A percentile compares a stretch with the other conserved stretches of the same genome.
Evolutionary conservation across 371 early-diverging fungal genomes (phyloP).

Genomic region (Gilbertella persicaria): DNA sequence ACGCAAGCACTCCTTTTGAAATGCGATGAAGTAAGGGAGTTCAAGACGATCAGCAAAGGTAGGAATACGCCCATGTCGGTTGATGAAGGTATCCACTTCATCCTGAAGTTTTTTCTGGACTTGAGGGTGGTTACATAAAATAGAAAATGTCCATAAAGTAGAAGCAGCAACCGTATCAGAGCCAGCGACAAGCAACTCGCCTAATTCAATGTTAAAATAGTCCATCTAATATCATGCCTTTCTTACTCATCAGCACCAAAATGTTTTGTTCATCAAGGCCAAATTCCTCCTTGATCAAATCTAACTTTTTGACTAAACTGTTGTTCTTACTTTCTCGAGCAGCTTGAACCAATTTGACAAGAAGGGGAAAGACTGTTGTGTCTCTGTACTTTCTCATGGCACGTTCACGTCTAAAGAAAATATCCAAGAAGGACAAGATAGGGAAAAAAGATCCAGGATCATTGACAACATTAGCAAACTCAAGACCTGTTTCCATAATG

Average conservation of each 20-base stretch:
- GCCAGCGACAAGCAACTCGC: slow-evolving; percentile 17
- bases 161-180: slow-evolving; percentile 7
- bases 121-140: slow-evolving; percentile 19
- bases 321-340: slow-evolving; percentile 9
- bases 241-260: slow-evolving; percentile 24
- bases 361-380: neutral
- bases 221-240: slow-evolving; percentile 1
- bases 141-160: slow-evolving; percentile 12
- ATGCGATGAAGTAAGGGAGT: slow-evolving; percentile 25
- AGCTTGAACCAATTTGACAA: neutral
- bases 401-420: slow-evolving; percentile 7
- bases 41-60: slow-evolving; percentile 19
- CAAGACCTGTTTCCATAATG: neutral
- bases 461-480: neutral
- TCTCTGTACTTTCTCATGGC: slow-evolving; percentile 1
- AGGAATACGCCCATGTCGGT: slow-evolving; percentile 17
- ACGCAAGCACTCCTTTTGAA: slow-evolving; percentile 33
- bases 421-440: slow-evolving; percentile 16
- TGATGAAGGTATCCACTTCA: slow-evolving; percentile 23
- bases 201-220: slow-evolving; percentile 5
- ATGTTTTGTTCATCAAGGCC: slow-evolving; percentile 16
- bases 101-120: slow-evolving; percentile 14
- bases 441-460: slow-evolving; percentile 11
- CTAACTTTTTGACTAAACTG: slow-evolving; percentile 12
- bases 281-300: slow-evolving; percentile 8